Conservation (phyloP, 1,139 yeast genomes). For the Yamadazyma mexicana region DNA sequence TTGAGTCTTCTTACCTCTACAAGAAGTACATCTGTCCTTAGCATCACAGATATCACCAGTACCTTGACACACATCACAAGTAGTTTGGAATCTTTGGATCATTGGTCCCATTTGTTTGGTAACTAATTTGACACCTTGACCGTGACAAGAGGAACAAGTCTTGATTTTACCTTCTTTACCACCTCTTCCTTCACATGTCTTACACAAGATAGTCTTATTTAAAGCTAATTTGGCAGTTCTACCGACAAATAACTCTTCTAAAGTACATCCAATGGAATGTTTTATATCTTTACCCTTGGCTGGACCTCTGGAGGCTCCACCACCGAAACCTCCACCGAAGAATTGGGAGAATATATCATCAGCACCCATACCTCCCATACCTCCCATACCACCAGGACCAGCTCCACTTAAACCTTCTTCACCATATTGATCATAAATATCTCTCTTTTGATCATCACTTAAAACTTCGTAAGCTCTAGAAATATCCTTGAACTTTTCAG, state of each 20-base stretch:
- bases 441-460: constrained; percentile 86
- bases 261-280: constrained; percentile 80
- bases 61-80: constrained; percentile 91
- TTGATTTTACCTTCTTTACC: constrained; percentile 92
- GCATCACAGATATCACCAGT: constrained; percentile 87
- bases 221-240: constrained; percentile 91
- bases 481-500: constrained; percentile 92
- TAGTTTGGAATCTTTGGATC: constrained; percentile 96
- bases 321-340: constrained; percentile 69
- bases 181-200: constrained; percentile 90
- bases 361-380: constrained; percentile 76
- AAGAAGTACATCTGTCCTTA: constrained; percentile 83
- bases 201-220: constrained; percentile 88
- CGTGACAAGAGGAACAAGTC: constrained; percentile 82
- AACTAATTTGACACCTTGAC: constrained; percentile 88
- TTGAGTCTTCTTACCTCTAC: constrained; percentile 87
- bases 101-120: constrained; percentile 99
- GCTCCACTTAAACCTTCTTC: constrained; percentile 84
- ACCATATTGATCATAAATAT: constrained; percentile 85
- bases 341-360: constrained; percentile 92
- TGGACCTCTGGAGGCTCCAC: constrained; percentile 82
- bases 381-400: constrained; percentile 56
- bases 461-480: constrained; percentile 89
- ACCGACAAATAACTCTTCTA: constrained; percentile 94
- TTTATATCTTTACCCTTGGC: constrained; percentile 85